Conservation (phyloP, 176 grass and related monocot genomes). For the Ananas comosus region DNA sequence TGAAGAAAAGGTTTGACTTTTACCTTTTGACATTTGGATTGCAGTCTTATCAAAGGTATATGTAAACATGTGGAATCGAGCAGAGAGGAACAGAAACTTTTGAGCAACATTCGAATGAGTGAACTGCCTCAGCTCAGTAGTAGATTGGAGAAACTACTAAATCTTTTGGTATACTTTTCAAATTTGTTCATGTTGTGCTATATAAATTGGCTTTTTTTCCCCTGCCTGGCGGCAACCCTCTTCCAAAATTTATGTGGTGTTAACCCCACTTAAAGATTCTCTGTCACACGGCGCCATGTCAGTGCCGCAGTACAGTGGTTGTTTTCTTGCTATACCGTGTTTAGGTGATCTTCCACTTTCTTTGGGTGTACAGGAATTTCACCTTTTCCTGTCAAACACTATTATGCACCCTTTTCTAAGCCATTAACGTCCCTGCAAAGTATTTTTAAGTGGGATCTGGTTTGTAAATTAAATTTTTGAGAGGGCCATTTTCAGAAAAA, state of each 20-base stretch:
- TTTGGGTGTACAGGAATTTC: neutral
- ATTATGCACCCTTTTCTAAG: neutral
- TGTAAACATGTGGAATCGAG: constrained; percentile 15
- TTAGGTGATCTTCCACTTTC: too few relatives aligned
- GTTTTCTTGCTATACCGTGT: too few relatives aligned
- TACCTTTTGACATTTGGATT: constrained; percentile 13
- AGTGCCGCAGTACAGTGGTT: too few relatives aligned
- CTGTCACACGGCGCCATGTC: too few relatives aligned
- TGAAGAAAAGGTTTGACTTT: constrained; percentile 4
- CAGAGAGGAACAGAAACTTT: constrained; percentile 11
- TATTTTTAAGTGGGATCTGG: neutral
- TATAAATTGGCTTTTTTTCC: too few relatives aligned
- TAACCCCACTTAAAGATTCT: too few relatives aligned
- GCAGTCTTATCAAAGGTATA: constrained; percentile 47
- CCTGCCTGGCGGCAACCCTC: too few relatives aligned
- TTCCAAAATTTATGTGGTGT: too few relatives aligned
- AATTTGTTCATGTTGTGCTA: too few relatives aligned
- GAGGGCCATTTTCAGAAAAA: neutral
- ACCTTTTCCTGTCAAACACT: neutral
- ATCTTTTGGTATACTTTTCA: constrained; percentile 44
- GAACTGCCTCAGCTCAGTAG: constrained; percentile 68
- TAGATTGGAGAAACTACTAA: constrained; percentile 74
- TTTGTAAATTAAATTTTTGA: too few relatives aligned
- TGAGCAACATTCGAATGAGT: constrained; percentile 48
- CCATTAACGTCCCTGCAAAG: neutral